These are phyloP conservation scores for Lipomyces kockii DNA, from an alignment of 805 yeast genomes.

Conservation along the genomic window DNA sequence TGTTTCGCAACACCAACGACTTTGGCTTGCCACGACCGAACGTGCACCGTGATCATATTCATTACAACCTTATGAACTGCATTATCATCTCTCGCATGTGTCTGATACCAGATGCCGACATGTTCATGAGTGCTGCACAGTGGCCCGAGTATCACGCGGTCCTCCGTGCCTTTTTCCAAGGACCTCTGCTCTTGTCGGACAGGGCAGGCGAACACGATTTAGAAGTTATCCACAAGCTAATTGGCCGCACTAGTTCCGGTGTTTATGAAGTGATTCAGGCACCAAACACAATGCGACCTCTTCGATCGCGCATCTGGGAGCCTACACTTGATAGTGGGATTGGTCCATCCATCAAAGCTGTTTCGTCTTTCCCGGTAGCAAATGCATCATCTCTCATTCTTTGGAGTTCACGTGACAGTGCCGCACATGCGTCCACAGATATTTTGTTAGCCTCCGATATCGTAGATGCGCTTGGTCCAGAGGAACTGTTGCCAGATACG, in stretches of 20 bases:
- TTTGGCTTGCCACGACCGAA: conserved; percentile 16
- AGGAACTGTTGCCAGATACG: neutral
- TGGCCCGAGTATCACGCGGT: conserved; percentile 18
- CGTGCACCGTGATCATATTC: conserved; percentile 12
- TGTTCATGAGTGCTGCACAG: conserved; percentile 17
- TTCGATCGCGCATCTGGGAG: conserved; percentile 12
- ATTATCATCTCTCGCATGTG: conserved; percentile 9
- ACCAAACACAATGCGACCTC: conserved; percentile 2
- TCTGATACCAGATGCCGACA: conserved; percentile 13
- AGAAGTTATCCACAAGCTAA: conserved; percentile 10
- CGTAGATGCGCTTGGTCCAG: conserved; percentile 3
- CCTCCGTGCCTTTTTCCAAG: conserved; percentile 11
- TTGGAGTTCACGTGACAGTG: conserved; percentile 17
- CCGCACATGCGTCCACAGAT: conserved; percentile 6
- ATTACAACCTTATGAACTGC: conserved; percentile 11
- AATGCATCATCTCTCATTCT: conserved; percentile 1
- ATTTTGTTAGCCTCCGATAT: neutral
- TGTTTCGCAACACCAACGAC: conserved; percentile 13
- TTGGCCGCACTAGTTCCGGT: conserved; percentile 11
- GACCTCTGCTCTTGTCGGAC: conserved; percentile 3
- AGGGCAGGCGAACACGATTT: conserved; percentile 16
- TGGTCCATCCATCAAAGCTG: conserved; percentile 15
- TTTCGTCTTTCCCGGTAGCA: conserved; percentile 3
- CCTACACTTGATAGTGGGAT: conserved; percentile 4
- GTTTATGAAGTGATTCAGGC: conserved; percentile 6